Base-by-base conservation (phyloP, 1,284 basidiomycete species). In the Sphaerobolus stellatus region DNA sequence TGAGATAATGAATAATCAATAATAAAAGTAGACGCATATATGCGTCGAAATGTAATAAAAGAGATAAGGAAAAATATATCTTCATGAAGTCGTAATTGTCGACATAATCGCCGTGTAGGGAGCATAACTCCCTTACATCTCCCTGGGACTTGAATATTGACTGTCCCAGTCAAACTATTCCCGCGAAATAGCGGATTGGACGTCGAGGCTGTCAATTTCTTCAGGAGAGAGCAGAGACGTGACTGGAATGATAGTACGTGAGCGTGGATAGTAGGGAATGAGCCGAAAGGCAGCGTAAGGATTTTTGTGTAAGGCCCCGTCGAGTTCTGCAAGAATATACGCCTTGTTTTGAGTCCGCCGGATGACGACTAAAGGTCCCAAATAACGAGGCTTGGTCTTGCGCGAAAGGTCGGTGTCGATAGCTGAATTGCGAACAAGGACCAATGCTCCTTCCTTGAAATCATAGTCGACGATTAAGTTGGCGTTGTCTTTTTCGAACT, bases 401-500 rank as follows among this genome's bases (percentile, higher is more conserved):
- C 61, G 50, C 27, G 64, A 66, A 0, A 73, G 48, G 1, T 59
- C 59, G 41, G 69, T 70, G 46, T 75, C 71, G 18, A 72, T 64
- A 1, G 49, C 48, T 0, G 68, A 70, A 47, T 75, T 75, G 7
- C 66, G 52, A 1, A 74, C 58, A 0, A 76, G 61, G 0, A 77
- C 72, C 0, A 78, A 54, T 2, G 57, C 61, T 1, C 75, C 71
- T 0, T 62, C 66, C 18, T 60, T 44, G 60, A 76, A 77, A 34
- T 68, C 44, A 50, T 62, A 71, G 48, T 63, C 20, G 41, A 43
- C 20, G 11, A 43, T 43, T 5, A n/a, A 27, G 41, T 43, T 43
- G 3, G 11, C 11, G 20, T 43, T 11, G 4, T 43, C 41, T 43
- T 43, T 43, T 43, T 43, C 20, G 16, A 43, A 43, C 18, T 54